Evolutionary conservation across 345 rosid genomes (phyloP), one percentile per base, ranked within the genome.

Genomic region (Eucalyptus pauciflora): DNA sequence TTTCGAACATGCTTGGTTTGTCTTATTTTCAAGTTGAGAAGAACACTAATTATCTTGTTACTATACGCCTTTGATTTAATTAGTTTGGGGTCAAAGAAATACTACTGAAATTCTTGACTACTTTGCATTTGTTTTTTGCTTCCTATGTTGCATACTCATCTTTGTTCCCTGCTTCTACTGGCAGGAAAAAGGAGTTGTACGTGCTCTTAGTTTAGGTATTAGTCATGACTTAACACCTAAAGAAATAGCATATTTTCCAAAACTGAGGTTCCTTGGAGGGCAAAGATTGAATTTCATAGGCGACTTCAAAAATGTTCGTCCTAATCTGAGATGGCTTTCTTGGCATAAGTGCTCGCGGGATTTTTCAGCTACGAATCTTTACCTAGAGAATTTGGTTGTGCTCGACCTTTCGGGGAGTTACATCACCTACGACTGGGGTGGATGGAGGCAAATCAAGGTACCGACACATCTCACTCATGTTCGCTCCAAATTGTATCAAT

Each of bases 401-500:
- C 80, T 69, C 1, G 1, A 69, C 4, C 43, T 69, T 69, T 69
- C 80, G 0, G 0, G 6, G 20, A 13, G 10, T 17, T 0, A 14
- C 2, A 64, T 64, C 37, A 64, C 71, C 10, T 0, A 64, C 2
- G 5, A 62, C 0, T 64, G 37, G 76, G 76, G 20, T n/a, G 76
- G 76, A 64, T n/a, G 76, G 76, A 13, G 33, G 10, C 71, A n/a
- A 64, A n/a, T 64, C 71, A 14, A 64, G 71, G 71, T 64, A 64
- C 5, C 2, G 2, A n/a, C 18, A n/a, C 71, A 29, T 3, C 2
- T 13, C 2, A 2, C 5, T 29, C 3, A 29, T 64, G 33, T 64
- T 29, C 17, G 0, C 37, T n/a, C 2, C 5, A 64, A 14, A n/a
- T 64, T 14, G 0, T 13, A 13, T n/a, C 0, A 27, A 64, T n/a